Evolutionary conservation across 2,329 filamentous ascomycete genomes (phyloP).

Genomic region (Xenoacremonium recifei): DNA sequence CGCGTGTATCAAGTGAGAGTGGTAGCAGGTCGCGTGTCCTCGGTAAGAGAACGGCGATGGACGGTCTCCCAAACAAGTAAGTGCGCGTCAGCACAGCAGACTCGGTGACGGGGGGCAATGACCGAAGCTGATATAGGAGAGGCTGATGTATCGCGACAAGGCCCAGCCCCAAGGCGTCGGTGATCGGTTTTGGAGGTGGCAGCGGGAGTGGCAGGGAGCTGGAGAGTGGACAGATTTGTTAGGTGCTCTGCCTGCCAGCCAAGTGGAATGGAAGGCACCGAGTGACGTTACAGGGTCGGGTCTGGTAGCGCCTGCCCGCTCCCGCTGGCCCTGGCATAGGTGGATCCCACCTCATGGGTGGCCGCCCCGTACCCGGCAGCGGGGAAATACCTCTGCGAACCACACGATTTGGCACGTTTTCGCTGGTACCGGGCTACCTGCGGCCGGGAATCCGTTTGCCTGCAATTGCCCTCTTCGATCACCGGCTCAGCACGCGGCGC

Average conservation of each 20-base stretch:
- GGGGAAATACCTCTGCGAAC: background rate
- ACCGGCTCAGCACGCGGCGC: conserved; percentile 17
- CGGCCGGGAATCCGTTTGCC: no score
- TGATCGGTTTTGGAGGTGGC: background rate
- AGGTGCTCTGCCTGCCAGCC: background rate
- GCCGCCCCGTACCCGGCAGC: no score
- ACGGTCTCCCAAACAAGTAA: background rate
- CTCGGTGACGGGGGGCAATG: background rate
- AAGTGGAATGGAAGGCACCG: no score
- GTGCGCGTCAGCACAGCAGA: no score
- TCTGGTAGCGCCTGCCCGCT: no score
- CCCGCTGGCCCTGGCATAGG: no score
- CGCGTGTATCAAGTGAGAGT: background rate
- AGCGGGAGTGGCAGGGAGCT: no score
- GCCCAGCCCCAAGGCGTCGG: background rate
- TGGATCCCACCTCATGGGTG: background rate
- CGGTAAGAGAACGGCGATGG: background rate
- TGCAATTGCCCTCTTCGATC: conserved; percentile 21
- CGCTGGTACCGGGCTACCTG: no score
- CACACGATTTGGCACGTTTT: background rate
- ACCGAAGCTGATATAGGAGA: background rate
- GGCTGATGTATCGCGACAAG: background rate
- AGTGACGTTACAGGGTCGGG: conserved; percentile 5
- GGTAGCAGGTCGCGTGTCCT: background rate
- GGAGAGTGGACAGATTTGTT: background rate